phyloP scores from a whole-genome alignment of 495 filamentous ascomycete genomes.

The Antarctomyces pellizariae region DNA sequence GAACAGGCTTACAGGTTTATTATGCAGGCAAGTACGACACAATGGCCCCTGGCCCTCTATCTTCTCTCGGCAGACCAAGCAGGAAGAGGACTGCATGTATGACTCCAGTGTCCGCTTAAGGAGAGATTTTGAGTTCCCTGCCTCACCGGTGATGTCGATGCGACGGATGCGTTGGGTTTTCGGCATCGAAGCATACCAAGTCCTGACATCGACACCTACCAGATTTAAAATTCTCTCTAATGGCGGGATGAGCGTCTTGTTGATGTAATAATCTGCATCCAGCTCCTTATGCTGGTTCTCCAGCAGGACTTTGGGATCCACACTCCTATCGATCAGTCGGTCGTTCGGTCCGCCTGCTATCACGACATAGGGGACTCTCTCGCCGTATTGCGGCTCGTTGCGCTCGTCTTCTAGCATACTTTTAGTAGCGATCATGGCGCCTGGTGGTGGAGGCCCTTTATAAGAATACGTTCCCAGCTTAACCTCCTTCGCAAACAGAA shows the following conservation, averaged over 20 bases:
- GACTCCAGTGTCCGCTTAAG: slow-evolving; percentile 53
- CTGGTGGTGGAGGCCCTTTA: slow-evolving; percentile 54
- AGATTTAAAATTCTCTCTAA: slow-evolving; percentile 94
- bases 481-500: slow-evolving; percentile 83
- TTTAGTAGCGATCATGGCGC: slow-evolving; percentile 63
- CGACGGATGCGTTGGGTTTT: slow-evolving; percentile 54
- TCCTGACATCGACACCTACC: slow-evolving; percentile 72
- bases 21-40: slow-evolving; percentile 36
- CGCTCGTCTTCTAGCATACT: slow-evolving; percentile 70
- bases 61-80: slow-evolving; percentile 52
- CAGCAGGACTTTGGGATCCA: slow-evolving; percentile 67
- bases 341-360: slow-evolving; percentile 70
- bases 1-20: slow-evolving; percentile 32
- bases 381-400: slow-evolving; percentile 82
- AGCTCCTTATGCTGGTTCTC: slow-evolving; percentile 51
- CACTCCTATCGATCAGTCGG: slow-evolving; percentile 69
- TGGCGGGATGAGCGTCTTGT: slow-evolving; percentile 84
- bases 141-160: slow-evolving; percentile 20
- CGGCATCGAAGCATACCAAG: slow-evolving; percentile 95
- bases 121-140: slow-evolving; percentile 13
- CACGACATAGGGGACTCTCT: slow-evolving; percentile 86
- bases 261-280: slow-evolving; percentile 94
- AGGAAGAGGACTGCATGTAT: slow-evolving; percentile 62
- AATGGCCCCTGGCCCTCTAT: slow-evolving; percentile 30
- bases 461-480: slow-evolving; percentile 78